Evolutionary conservation across 2,329 filamentous ascomycete species (phyloP), one percentile per base, ranked within the genome.

Genomic region (Penicillium frequentans): DNA sequence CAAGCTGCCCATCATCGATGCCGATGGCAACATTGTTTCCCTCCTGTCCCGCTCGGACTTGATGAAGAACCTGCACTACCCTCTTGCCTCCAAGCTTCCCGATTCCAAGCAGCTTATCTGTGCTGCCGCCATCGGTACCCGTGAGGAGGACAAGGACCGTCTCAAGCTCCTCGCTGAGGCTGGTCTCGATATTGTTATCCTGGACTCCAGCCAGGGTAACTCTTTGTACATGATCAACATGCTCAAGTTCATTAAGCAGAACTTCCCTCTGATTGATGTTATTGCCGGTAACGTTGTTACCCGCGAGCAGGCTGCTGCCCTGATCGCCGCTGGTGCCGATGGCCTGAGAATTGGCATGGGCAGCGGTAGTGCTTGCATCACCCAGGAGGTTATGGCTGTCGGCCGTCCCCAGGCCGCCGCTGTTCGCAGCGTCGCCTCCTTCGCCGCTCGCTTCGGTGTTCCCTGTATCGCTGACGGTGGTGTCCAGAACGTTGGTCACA

Each of bases 261-360:
- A 88, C 68, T 93, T 88, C 81, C 91, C 93, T 31, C 80, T 82
- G 49, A 83, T 99, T 62, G 93, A 99, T 68, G 95, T 99, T 73
- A 96, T 99, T 73, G 96, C 90, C 73, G 95, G 95, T 80, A 99
- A 99, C 79, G 95, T 99, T 66, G 95, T 99, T 69, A 99, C 95
- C 56, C 89, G 93, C 54, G 93, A 98, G 75, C 95, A 99, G 82
- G 95, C 95, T 65, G 95, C 96, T 52, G 81, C 85, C 61, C 82
- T 99, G 66, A 98, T 99, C 70, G 91, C 90, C 60, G 95, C 93
- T 65, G 95, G 95, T 73, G 93, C 91, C 57, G 95, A 99, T 74
- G 96, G 95, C 75, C 86, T 99, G 67, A 91, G 95, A 74, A 99
- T 99, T 73, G 95, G 95, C 74, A 99, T 99, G 95, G 95, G 95